Evolutionary conservation across 306 rosid genomes (phyloP).

Genomic region (Cucurbita moschata): DNA sequence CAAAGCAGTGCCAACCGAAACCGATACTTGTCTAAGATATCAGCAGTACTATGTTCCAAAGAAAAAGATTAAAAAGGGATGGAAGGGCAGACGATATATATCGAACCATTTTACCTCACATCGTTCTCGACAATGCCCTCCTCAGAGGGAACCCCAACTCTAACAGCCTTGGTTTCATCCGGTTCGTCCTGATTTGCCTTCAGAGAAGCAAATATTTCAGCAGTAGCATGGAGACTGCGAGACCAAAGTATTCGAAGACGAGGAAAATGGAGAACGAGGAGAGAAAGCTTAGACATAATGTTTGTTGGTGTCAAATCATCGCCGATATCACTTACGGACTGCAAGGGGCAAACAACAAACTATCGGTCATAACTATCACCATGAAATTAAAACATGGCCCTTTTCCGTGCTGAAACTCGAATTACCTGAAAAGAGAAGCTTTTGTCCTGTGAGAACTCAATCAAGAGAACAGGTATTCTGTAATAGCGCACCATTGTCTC

Average conservation of each 20-base stretch:
- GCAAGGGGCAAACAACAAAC: conserved; percentile 21
- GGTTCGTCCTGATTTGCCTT: conserved; percentile 96
- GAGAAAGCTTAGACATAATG: conserved; percentile 81
- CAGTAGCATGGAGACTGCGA: conserved; percentile 83
- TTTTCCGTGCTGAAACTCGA: background rate
- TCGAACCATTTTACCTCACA: conserved; percentile 40
- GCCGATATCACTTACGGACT: conserved; percentile 92
- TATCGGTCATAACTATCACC: background rate
- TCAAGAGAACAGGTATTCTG: conserved; percentile 82
- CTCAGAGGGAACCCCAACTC: conserved; percentile 96
- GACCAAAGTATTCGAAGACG: conserved; percentile 92
- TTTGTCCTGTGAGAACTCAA: conserved; percentile 93
- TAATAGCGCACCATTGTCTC: conserved; percentile 93
- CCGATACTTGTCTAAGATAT: background rate
- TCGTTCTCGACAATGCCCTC: conserved; percentile 82
- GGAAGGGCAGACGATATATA: no score
- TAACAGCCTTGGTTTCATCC: conserved; percentile 63
- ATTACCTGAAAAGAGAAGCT: conserved; percentile 95
- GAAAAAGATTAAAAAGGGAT: background rate
- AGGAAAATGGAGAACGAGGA: conserved; percentile 81
- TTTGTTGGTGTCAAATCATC: conserved; percentile 85
- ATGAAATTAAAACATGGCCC: conserved; percentile 1
- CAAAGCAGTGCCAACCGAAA: background rate
- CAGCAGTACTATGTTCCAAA: background rate
- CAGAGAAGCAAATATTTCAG: conserved; percentile 75